These are phyloP conservation scores for Desmodesmus armatus DNA, from an alignment of 139 green algal genomes.

Conservation along the genomic window DNA sequence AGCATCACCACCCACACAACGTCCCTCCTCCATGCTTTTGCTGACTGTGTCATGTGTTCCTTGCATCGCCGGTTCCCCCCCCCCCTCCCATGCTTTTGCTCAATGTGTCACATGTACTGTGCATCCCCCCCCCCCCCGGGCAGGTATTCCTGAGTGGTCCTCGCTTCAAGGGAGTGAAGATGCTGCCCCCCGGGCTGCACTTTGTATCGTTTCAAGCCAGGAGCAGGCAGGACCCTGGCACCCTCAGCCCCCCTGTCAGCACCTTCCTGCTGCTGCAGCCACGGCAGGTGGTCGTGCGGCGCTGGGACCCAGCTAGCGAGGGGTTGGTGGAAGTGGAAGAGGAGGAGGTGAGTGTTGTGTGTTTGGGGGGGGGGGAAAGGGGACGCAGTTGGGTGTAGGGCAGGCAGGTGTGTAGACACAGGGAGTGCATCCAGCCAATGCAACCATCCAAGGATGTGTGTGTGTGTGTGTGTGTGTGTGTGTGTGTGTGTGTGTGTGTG, in stretches of 20 bases:
- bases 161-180: conserved; percentile 92
- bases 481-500: too few relatives aligned
- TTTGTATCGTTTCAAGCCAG: conserved; percentile 79
- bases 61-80: not conserved
- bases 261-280: not conserved
- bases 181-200: conserved; percentile 89
- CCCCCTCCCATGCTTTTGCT: not conserved
- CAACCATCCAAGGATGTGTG: too few relatives aligned
- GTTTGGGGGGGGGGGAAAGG: too few relatives aligned
- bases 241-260: conserved; percentile 18
- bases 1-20: too few relatives aligned
- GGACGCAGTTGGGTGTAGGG: not conserved
- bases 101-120: too few relatives aligned
- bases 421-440: too few relatives aligned
- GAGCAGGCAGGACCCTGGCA: conserved; percentile 49
- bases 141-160: conserved; percentile 84
- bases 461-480: too few relatives aligned
- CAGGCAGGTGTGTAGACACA: too few relatives aligned
- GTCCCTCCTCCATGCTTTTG: too few relatives aligned
- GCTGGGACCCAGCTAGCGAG: conserved; percentile 70
- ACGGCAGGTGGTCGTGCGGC: conserved; percentile 64
- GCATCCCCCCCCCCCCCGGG: not conserved
- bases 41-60: too few relatives aligned
- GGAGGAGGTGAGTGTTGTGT: too few relatives aligned
- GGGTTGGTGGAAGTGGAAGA: conserved; percentile 66